These are phyloP conservation scores for Wickerhamomyces silvicola DNA, from an alignment of 805 yeast species.

Conservation along the genomic window DNA sequence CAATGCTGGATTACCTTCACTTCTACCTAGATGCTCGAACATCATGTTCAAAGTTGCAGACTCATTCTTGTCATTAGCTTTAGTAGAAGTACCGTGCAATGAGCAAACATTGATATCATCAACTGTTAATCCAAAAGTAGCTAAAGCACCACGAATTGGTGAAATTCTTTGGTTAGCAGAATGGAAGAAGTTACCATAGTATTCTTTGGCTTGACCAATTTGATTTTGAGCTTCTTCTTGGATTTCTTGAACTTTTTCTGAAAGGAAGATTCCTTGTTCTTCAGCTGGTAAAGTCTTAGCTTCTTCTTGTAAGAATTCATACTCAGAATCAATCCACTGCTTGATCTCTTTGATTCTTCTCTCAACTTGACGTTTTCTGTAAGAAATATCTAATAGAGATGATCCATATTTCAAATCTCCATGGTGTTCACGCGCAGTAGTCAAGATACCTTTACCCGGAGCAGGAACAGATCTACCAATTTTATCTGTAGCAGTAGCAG, in stretches of 20 bases:
- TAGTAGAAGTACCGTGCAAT: slow-evolving; percentile 98
- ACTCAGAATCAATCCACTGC: slow-evolving; percentile 80
- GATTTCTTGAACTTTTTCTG: slow-evolving; percentile 84
- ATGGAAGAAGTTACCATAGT: slow-evolving; percentile 95
- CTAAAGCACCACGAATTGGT: slow-evolving; percentile 95
- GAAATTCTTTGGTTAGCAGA: slow-evolving; percentile 89
- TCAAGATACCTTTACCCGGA: slow-evolving; percentile 99
- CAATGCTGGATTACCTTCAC: slow-evolving; percentile 94
- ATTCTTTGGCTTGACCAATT: slow-evolving; percentile 79
- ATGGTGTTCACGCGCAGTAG: slow-evolving; percentile 93
- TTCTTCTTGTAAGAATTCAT: slow-evolving; percentile 64
- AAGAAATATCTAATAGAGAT: slow-evolving; percentile 79
- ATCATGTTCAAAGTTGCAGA: slow-evolving; percentile 83
- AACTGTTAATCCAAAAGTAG: slow-evolving; percentile 84
- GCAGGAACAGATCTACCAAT: slow-evolving; percentile 99
- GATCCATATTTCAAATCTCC: slow-evolving; percentile 73
- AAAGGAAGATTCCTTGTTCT: slow-evolving; percentile 53
- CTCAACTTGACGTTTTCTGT: slow-evolving; percentile 88
- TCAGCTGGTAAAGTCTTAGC: slow-evolving; percentile 45
- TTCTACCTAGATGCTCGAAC: slow-evolving; percentile 93
- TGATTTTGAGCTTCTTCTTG: slow-evolving; percentile 80
- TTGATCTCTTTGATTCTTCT: slow-evolving; percentile 72
- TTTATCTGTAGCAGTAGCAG: slow-evolving; percentile 97
- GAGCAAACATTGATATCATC: slow-evolving; percentile 97
- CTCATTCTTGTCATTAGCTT: slow-evolving; percentile 98